These are phyloP conservation scores for Rhizoclosmatium sp. DNA, from an alignment of 192 early-diverging fungal species.

Conservation along the genomic window DNA sequence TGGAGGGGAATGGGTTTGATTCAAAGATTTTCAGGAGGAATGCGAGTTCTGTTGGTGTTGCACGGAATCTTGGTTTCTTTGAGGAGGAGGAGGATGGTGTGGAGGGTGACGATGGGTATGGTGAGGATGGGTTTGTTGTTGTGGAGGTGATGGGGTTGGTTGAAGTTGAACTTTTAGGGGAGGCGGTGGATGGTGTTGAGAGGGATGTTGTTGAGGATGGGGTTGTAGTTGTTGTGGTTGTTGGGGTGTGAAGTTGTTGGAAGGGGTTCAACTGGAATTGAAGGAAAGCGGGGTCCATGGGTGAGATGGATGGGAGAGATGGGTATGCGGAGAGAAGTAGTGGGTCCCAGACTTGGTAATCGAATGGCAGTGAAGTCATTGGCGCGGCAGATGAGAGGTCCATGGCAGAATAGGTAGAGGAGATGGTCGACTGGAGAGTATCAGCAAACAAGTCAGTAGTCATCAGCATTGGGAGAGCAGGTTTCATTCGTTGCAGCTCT, in stretches of 20 bases:
- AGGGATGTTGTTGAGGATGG: background rate
- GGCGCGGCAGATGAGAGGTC: too few relatives aligned
- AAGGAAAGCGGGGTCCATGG: background rate
- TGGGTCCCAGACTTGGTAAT: too few relatives aligned
- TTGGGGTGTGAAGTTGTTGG: background rate
- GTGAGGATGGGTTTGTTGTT: background rate
- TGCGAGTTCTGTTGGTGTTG: constrained; percentile 10
- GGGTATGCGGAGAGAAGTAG: too few relatives aligned
- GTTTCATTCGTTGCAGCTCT: too few relatives aligned
- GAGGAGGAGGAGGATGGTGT: too few relatives aligned
- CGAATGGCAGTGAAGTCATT: too few relatives aligned
- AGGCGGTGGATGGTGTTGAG: background rate
- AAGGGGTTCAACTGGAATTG: background rate
- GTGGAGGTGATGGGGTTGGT: background rate
- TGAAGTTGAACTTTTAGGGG: background rate
- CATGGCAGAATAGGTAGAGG: too few relatives aligned
- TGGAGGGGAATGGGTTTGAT: constrained; percentile 23
- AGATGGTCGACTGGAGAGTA: too few relatives aligned
- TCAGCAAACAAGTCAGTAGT: too few relatives aligned
- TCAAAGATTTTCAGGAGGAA: constrained; percentile 20
- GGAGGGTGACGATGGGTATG: too few relatives aligned
- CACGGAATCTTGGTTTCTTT: constrained; percentile 15
- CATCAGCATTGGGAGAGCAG: too few relatives aligned
- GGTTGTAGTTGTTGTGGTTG: background rate
- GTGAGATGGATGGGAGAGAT: too few relatives aligned